These are phyloP conservation scores for Sporothrix dimorphospora DNA, from an alignment of 2,329 filamentous ascomycete genomes.

Conservation along the genomic window DNA sequence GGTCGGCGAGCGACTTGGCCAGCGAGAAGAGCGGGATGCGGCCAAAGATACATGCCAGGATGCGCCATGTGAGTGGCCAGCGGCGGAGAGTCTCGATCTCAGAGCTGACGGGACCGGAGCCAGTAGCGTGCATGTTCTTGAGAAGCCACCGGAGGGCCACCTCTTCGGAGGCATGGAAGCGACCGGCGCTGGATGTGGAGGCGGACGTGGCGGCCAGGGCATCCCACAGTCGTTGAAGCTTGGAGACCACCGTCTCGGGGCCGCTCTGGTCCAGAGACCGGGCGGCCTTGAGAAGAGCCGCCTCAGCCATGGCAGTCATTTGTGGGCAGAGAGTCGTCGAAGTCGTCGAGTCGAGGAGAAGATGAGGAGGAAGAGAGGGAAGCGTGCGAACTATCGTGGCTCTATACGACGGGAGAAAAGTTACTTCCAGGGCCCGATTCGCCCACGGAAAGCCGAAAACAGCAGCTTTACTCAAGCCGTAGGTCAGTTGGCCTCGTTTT, in stretches of 20 bases:
- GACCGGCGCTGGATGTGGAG: constrained; percentile 41
- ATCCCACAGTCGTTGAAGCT: constrained; percentile 54
- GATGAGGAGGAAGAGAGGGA: not conserved
- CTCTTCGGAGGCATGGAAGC: constrained; percentile 59
- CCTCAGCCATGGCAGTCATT: constrained; percentile 27
- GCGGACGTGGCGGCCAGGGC: constrained; percentile 47
- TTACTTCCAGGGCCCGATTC: not conserved
- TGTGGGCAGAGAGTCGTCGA: not conserved
- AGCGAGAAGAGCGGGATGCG: constrained; percentile 70
- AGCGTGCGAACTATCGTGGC: not conserved
- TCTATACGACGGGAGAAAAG: not conserved
- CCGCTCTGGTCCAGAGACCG: constrained; percentile 59
- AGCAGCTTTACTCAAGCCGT: not conserved
- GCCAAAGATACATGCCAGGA: constrained; percentile 63
- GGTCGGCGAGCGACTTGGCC: constrained; percentile 71
- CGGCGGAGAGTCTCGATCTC: constrained; percentile 57
- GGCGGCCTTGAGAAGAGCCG: constrained; percentile 54
- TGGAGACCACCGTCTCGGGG: constrained; percentile 49
- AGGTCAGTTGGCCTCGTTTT: not conserved
- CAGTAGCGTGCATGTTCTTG: constrained; percentile 59
- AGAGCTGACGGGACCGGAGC: constrained; percentile 43
- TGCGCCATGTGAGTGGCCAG: constrained; percentile 62
- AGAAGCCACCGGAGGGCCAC: constrained; percentile 65
- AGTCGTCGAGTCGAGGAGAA: not conserved
- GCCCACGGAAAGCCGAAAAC: not conserved